phyloP scores from a whole-genome alignment of 345 rosid species.

The Trapa bicornis region DNA sequence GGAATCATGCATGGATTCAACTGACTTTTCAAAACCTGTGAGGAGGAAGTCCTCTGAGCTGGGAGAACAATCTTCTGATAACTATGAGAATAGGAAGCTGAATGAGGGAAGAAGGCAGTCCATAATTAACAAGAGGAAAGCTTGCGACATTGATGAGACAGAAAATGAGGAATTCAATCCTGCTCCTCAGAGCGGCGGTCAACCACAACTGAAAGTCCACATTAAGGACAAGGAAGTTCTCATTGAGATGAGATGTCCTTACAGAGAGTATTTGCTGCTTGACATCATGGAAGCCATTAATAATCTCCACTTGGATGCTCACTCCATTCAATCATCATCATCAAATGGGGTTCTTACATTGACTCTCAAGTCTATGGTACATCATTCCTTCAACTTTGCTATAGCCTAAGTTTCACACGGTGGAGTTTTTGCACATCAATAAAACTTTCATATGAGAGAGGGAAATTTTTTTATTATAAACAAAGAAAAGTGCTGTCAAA shows the following conservation, averaged over 20 bases:
- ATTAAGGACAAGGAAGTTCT: constrained; percentile 37
- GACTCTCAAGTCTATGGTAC: constrained; percentile 64
- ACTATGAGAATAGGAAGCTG: constrained; percentile 26
- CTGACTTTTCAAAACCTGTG: constrained; percentile 33
- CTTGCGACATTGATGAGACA: constrained; percentile 28
- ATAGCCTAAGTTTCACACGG: too few relatives aligned
- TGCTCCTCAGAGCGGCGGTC: constrained; percentile 15
- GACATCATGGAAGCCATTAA: constrained; percentile 72
- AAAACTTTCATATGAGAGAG: neutral
- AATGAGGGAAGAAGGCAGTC: constrained; percentile 21
- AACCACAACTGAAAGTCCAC: constrained; percentile 29
- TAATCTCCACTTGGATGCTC: constrained; percentile 59
- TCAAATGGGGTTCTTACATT: constrained; percentile 42
- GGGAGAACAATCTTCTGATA: constrained; percentile 60
- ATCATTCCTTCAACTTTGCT: neutral
- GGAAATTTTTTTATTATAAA: neutral
- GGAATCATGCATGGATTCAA: constrained; percentile 59
- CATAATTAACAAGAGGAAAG: constrained; percentile 57
- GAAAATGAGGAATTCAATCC: constrained; percentile 21
- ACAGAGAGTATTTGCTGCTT: constrained; percentile 52
- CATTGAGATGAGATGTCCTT: constrained; percentile 56
- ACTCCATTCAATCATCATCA: constrained; percentile 55
- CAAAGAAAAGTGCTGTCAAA: neutral
- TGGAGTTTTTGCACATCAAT: neutral
- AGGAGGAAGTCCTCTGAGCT: constrained; percentile 29